Evolutionary conservation across 805 yeast genomes (phyloP).

Genomic region (Starmerella ratchasimensis): DNA sequence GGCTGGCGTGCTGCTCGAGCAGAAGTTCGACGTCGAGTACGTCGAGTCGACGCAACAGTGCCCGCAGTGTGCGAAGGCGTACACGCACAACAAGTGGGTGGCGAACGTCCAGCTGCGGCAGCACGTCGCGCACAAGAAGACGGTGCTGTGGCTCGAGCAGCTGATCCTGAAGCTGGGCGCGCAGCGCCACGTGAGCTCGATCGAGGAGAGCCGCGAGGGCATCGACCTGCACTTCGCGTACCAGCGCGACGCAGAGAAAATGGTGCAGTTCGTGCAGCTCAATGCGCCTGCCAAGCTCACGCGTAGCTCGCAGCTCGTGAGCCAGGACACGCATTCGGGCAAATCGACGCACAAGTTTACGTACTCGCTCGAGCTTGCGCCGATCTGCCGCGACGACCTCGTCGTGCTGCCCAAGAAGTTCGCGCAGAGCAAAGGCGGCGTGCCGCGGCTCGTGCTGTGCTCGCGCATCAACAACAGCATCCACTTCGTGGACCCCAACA

Average conservation of each 20-base stretch:
- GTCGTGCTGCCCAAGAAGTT: conserved; percentile 80
- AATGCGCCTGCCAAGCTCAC: conserved; percentile 76
- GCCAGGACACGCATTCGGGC: conserved; percentile 86
- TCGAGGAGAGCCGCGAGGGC: conserved; percentile 87
- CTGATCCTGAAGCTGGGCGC: conserved; percentile 84
- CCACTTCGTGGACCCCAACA: conserved; percentile 76
- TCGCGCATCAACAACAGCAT: conserved; percentile 67
- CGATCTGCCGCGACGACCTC: conserved; percentile 92
- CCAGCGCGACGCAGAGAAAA: conserved; percentile 81
- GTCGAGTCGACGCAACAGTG: conserved; percentile 93
- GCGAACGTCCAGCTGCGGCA: conserved; percentile 96
- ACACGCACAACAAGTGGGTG: conserved; percentile 94
- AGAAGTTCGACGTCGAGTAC: conserved; percentile 86
- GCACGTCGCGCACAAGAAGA: conserved; percentile 92
- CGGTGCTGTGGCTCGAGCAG: conserved; percentile 90
- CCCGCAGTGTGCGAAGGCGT: conserved; percentile 95
- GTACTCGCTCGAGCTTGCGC: conserved; percentile 85
- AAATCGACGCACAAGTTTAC: conserved; percentile 78
- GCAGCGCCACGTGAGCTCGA: conserved; percentile 84
- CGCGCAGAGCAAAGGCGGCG: conserved; percentile 72
- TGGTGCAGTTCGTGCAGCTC: conserved; percentile 76
- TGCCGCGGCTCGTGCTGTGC: conserved; percentile 70
- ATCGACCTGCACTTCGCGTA: conserved; percentile 83
- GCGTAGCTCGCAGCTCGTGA: conserved; percentile 80
- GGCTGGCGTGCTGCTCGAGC: conserved; percentile 80